phyloP scores from a whole-genome alignment of 2,329 filamentous ascomycete genomes.

The Ceratocystis lukuohia region DNA sequence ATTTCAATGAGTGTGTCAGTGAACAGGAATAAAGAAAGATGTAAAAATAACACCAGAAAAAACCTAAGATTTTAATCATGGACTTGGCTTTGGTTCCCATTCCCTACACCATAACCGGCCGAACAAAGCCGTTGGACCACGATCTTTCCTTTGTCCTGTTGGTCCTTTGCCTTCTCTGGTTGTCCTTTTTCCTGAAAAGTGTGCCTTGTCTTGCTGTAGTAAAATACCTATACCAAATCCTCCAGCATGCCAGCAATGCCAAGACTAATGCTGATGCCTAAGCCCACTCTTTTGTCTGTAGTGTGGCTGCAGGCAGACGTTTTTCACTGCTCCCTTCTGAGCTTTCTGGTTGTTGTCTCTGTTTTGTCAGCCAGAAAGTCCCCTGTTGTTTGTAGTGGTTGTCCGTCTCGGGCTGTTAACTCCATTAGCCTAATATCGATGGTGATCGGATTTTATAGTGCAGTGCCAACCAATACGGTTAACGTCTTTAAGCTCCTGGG shows the following conservation, averaged over 20 bases:
- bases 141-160: background rate
- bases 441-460: background rate
- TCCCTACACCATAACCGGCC: background rate
- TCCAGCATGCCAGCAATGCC: constrained; percentile 4
- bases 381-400: background rate
- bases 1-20: too few species aligned
- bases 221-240: background rate
- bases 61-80: background rate
- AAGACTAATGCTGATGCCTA: constrained; percentile 5
- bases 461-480: background rate
- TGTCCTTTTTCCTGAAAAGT: background rate
- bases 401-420: background rate
- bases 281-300: background rate
- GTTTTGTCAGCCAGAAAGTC: background rate
- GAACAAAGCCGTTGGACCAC: background rate
- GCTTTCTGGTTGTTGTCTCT: background rate
- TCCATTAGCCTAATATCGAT: background rate
- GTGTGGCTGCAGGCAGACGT: background rate
- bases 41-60: too few species aligned
- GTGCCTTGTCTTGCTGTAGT: background rate
- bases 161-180: background rate
- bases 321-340: background rate
- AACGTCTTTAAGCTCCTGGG: background rate
- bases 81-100: background rate
- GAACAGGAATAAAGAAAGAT: too few species aligned